Base-by-base conservation (phyloP, 306 rosid species). In the Benincasa hispida region DNA sequence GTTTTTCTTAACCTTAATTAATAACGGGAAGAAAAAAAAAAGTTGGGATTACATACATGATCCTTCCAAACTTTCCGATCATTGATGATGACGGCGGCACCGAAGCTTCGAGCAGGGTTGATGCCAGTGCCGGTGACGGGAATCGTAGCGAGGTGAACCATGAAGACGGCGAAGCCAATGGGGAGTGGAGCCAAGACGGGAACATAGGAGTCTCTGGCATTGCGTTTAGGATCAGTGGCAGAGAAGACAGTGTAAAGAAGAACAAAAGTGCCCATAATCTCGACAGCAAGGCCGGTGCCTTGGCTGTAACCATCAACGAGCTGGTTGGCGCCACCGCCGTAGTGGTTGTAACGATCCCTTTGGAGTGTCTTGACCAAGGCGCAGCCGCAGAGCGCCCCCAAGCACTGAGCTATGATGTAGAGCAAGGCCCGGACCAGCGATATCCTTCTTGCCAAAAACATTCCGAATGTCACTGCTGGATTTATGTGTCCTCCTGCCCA, bases 191-290 rank as follows among this genome's bases (percentile, higher is more conserved):
- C 89, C 80, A 86, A 74, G 0, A 83, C 70, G 24, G 75, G 75
- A 70, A 86, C 85, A 45, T 86, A 66, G 21, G 89, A 86, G 25
- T 86, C 85, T 51, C 87, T 79, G 2, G 87, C 89, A 25, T 45
- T 86, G 22, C 87, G 74, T 63, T 86, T 83, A 21, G 89, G 89
- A 21, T 86, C 89, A 10, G 87, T 86, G 25, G 89, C 89, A 14
- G 89, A 79, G 82, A 86, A 86, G 68, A 86, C 89, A 0, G 85
- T 86, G 83, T 86, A 86, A 53, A 86, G 87, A 68, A 86, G 89
- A 28, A 86, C 82, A 45, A 86, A 86, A 21, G 89, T 86, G 10
- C 87, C 89, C 1, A 86, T 74, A 27, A 86, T 86, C 87, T 86
- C 89, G 0, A 83, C 85, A 0, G 83, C 89, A 53, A 86, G 76